These are phyloP conservation scores for Rhodotorula babjevae DNA, from an alignment of 768 basidiomycete genomes.

Conservation along the genomic window DNA sequence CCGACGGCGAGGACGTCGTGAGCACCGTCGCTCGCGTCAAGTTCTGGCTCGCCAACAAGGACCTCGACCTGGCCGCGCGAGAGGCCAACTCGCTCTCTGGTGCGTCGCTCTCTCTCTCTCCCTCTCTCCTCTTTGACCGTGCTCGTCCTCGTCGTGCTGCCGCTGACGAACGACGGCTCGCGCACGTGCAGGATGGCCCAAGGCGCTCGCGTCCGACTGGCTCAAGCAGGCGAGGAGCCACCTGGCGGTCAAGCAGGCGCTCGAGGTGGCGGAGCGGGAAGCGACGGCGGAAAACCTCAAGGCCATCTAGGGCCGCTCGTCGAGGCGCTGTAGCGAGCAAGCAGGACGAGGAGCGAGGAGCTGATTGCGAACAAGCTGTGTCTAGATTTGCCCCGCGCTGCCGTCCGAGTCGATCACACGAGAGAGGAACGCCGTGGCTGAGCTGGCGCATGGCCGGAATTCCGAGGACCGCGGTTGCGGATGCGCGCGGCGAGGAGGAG, in stretches of 20 bases:
- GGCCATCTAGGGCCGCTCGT: constrained; percentile 12
- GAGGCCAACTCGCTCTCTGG: constrained; percentile 88
- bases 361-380: neutral
- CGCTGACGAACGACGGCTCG: too few species aligned
- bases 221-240: constrained; percentile 77
- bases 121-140: too few species aligned
- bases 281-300: constrained; percentile 34
- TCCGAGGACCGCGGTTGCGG: too few species aligned
- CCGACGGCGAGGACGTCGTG: constrained; percentile 72
- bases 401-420: too few species aligned
- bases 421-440: too few species aligned
- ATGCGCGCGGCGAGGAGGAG: too few species aligned
- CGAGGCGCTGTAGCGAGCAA: neutral
- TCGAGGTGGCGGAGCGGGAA: constrained; percentile 57
- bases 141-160: too few species aligned
- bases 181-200: constrained; percentile 51
- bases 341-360: too few species aligned
- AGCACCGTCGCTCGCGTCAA: constrained; percentile 84
- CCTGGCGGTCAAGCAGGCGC: constrained; percentile 83
- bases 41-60: constrained; percentile 83
- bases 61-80: constrained; percentile 76
- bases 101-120: constrained; percentile 45
- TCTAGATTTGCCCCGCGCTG: neutral
- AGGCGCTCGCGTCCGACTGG: constrained; percentile 70
- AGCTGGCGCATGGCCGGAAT: too few species aligned